Conservation (phyloP, 1,284 basidiomycete species). For the Fomitopsis betulina region DNA sequence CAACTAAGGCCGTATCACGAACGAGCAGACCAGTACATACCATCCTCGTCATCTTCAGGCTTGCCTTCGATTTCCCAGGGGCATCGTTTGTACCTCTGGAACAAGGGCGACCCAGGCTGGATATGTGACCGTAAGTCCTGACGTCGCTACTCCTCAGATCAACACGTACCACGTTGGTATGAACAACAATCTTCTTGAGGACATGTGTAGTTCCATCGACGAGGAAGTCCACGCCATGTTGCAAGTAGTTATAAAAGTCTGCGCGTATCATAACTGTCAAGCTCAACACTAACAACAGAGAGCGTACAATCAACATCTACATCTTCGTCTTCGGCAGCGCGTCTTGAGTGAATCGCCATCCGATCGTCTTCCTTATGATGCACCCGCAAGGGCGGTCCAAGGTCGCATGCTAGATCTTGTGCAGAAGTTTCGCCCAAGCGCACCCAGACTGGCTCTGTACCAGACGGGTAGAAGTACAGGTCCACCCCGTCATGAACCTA, state of each 20-base stretch:
- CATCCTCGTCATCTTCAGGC: constrained; percentile 75
- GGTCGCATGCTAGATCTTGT: constrained; percentile 74
- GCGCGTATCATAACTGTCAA: background rate
- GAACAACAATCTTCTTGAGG: constrained; percentile 82
- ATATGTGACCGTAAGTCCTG: background rate
- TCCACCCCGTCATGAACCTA: constrained; percentile 70
- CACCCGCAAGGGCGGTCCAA: constrained; percentile 74
- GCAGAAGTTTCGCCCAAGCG: constrained; percentile 77
- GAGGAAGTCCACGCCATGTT: constrained; percentile 82
- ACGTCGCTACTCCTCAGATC: background rate
- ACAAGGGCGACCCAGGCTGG: constrained; percentile 86
- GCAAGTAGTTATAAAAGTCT: constrained; percentile 94
- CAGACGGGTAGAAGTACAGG: constrained; percentile 59
- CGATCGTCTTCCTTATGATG: constrained; percentile 87
- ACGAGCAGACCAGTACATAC: constrained; percentile 28
- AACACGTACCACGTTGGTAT: constrained; percentile 75
- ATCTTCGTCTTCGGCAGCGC: constrained; percentile 34
- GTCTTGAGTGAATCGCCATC: constrained; percentile 72
- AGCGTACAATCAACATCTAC: constrained; percentile 30
- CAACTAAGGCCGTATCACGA: no score
- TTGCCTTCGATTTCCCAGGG: constrained; percentile 78
- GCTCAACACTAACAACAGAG: background rate
- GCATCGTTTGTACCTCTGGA: constrained; percentile 86
- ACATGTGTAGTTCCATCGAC: constrained; percentile 65
- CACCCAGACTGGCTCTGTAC: constrained; percentile 50